Evolutionary conservation across 441 rosid species (phyloP), one percentile per base, ranked within the genome.

Genomic region (Omphalea diandra): DNA sequence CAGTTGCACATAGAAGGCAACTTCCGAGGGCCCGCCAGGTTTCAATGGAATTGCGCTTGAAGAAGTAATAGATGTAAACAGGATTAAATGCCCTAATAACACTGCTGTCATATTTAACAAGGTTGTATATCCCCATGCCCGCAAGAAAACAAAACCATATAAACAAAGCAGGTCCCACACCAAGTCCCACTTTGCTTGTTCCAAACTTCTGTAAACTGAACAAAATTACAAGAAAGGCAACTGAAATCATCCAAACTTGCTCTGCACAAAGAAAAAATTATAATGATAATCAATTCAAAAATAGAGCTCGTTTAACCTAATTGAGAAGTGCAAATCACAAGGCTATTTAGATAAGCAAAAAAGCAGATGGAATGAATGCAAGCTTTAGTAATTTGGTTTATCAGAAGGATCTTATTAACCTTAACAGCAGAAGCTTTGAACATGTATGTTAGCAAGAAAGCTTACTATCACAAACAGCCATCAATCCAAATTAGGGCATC

Each of bases 21-120:
- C 98, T 97, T 57, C 99, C 99, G 44, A 94, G 97, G 4, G 99
- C 90, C 74, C 77, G 89, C 99, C 97, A 94, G 56, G 94, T 98
- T 62, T 85, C 86, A 65, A 77, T 71, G 41, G 98, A 86, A 80
- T 94, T 90, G 80, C 97, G 79, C 84, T 94, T 77, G 86, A 92
- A 94, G 82, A 80, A 94, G 77, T 67, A 87, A 85, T 90, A 94
- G 77, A 94, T 89, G 75, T 94, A 85, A 74, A 88, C 71, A 31
- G 99, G 99, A 84, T 92, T 94, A 78, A 94, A 92, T 63, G 99
- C 99, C 77, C 79, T 86, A 67, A 84, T 76, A 73, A 94, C 98
- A 66, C 90, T 80, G 73, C 71, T 74, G 77, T 92, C 92, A 80
- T 88, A 92, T 72, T 81, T 90, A 75, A 89, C 57, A 72, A 94